A percentile compares a stretch with the other conserved stretches of the same genome.
These are phyloP conservation scores for Trichocladium antarcticum DNA, from an alignment of 495 filamentous ascomycete species.

Conservation along the genomic window DNA sequence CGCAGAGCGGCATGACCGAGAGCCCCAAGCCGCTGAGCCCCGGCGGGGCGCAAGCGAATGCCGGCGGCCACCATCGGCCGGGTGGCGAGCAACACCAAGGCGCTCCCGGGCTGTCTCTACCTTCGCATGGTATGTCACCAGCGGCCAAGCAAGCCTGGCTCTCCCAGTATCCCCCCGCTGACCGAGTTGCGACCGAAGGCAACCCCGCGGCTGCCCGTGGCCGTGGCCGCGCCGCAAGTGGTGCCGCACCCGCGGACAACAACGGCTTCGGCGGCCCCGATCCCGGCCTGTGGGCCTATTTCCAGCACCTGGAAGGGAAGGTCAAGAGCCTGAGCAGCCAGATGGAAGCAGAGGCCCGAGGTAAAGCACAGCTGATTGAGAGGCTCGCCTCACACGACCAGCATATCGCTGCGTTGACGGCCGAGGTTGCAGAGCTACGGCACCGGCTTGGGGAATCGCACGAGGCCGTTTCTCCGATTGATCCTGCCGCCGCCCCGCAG, in stretches of 20 bases:
- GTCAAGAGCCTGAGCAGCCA: slow-evolving; percentile 31
- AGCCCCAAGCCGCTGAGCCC: slow-evolving; percentile 82
- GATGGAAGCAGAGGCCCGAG: slow-evolving; percentile 15
- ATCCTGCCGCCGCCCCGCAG: slow-evolving; percentile 1
- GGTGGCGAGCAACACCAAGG: slow-evolving; percentile 17
- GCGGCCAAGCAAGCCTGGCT: slow-evolving; percentile 26
- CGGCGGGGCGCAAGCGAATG: slow-evolving; percentile 49
- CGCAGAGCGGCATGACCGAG: slow-evolving; percentile 65
- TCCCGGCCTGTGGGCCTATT: slow-evolving; percentile 38
- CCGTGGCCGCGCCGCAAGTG: slow-evolving; percentile 18
- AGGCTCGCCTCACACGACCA: slow-evolving; percentile 35
- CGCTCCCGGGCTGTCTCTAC: slow-evolving; percentile 29
- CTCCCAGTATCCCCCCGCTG: slow-evolving; percentile 38
- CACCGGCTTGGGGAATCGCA: slow-evolving; percentile 8
- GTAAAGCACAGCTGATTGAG: slow-evolving; percentile 24
- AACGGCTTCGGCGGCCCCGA: slow-evolving; percentile 35
- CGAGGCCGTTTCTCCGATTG: background rate
- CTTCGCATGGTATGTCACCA: slow-evolving; percentile 29
- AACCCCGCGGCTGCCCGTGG: slow-evolving; percentile 24
- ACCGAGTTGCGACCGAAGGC: slow-evolving; percentile 36
- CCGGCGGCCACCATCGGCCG: slow-evolving; percentile 45
- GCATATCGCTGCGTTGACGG: slow-evolving; percentile 15
- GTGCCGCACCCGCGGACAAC: slow-evolving; percentile 24
- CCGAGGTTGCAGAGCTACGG: slow-evolving; percentile 18
- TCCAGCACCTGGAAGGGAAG: slow-evolving; percentile 41